phyloP scores from a whole-genome alignment of 768 basidiomycete genomes.

The Mycena maculata region DNA sequence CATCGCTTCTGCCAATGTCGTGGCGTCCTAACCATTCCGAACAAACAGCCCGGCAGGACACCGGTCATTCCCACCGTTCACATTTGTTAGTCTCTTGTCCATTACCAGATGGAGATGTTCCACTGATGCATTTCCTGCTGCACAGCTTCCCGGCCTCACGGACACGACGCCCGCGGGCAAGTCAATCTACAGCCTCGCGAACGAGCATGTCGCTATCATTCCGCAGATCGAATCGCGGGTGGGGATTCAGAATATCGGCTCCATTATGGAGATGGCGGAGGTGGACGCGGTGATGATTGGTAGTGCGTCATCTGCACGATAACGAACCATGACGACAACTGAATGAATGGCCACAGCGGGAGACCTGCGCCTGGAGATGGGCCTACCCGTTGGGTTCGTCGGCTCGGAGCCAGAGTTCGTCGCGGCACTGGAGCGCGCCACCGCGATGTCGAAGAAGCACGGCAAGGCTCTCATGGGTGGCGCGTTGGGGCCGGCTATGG shows the following conservation, averaged over 20 bases:
- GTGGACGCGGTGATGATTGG: constrained; percentile 35
- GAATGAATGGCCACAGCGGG: constrained; percentile 9
- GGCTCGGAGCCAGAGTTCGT: constrained; percentile 32
- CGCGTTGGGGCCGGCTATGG: constrained; percentile 25
- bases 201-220: constrained; percentile 33
- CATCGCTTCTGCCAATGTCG: neutral
- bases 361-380: constrained; percentile 35
- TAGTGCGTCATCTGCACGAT: constrained; percentile 1
- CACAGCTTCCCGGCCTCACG: constrained; percentile 27
- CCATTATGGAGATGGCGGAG: constrained; percentile 26
- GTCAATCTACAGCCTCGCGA: constrained; percentile 27
- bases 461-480: constrained; percentile 29
- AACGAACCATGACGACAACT: neutral
- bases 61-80: constrained; percentile 34
- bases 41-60: constrained; percentile 28
- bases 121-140: constrained; percentile 3
- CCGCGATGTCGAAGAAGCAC: constrained; percentile 29
- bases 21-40: neutral
- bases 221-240: constrained; percentile 31
- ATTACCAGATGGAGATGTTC: neutral
- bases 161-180: constrained; percentile 31
- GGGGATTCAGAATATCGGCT: constrained; percentile 29
- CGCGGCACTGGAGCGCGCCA: constrained; percentile 20
- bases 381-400: constrained; percentile 26
- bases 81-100: constrained; percentile 24